phyloP scores from a whole-genome alignment of 306 rosid genomes.

The Malus domestica region DNA sequence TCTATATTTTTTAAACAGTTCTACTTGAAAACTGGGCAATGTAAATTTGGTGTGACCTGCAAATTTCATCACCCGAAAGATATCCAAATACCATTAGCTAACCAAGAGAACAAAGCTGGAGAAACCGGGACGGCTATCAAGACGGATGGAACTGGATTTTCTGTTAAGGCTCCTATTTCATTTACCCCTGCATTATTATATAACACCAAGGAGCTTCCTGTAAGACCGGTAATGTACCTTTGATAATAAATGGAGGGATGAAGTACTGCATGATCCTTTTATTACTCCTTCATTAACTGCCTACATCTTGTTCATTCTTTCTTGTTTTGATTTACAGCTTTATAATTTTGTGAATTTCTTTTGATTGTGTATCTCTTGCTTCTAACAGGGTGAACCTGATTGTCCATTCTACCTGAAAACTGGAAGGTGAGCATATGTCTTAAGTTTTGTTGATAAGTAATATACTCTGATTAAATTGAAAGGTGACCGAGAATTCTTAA shows the following conservation, averaged over 20 bases:
- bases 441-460: background rate
- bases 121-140: slow-evolving; percentile 31
- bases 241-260: background rate
- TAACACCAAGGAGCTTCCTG: slow-evolving; percentile 91
- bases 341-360: slow-evolving; percentile 7
- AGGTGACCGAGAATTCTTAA: slow-evolving; percentile 14
- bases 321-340: slow-evolving; percentile 2
- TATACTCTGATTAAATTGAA: slow-evolving; percentile 1
- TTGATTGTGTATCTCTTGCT: slow-evolving; percentile 19
- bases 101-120: slow-evolving; percentile 37
- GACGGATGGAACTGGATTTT: slow-evolving; percentile 37
- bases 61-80: slow-evolving; percentile 93
- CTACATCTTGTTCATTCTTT: background rate
- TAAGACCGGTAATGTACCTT: slow-evolving; percentile 64
- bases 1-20: slow-evolving; percentile 41
- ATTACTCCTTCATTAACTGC: background rate
- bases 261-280: background rate
- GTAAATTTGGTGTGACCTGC: slow-evolving; percentile 78
- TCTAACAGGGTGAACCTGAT: slow-evolving; percentile 82
- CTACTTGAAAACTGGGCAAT: slow-evolving; percentile 86
- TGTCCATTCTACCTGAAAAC: slow-evolving; percentile 99
- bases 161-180: slow-evolving; percentile 32
- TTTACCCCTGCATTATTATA: slow-evolving; percentile 46
- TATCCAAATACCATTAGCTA: slow-evolving; percentile 48
- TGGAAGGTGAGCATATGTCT: slow-evolving; percentile 59